Evolutionary conservation across 1,139 yeast species (phyloP), one percentile per base, ranked within the genome.

Genomic region (Geotrichum fermentans): DNA sequence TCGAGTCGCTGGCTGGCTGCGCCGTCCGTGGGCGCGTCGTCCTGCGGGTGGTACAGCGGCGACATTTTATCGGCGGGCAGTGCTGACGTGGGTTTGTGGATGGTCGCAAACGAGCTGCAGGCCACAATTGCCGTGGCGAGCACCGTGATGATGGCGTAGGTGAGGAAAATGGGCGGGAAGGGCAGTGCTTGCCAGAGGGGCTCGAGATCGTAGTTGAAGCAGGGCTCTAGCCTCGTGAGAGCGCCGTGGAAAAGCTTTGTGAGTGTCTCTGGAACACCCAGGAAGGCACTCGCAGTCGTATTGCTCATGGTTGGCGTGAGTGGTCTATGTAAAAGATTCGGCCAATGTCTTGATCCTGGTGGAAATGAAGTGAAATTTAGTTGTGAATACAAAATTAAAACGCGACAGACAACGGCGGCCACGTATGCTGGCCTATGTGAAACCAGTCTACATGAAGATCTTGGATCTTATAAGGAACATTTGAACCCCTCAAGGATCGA

Each of bases 11-110:
- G 46, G 20, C 30, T 50, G 24, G n/a, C 50, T 14, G 11, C 26
- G 30, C 38, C 40, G 21, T 39, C 42, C 2, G 29, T 24, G 13
- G 37, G 37, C 20, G 43, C 32, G 30, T 47, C 63, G 56, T 78
- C 82, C 0, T 73, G 56, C 10, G 74, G 75, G 58, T 79, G 80
- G 61, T 69, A 78, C 21, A 67, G 56, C 1, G 67, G 67, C 43
- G 70, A 70, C 24, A 67, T 65, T 7, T 58, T 55, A 43, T 65
- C 66, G 1, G 82, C 75, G 17, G 66, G 67, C 14, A 60, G 56
- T 1, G 81, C 80, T 49, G 70, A 70, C 8, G 50, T 36, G 0
- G 83, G 83, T 52, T 69, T 68, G 35, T 67, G 62, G 10, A 78
- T 47, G 0, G 80, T 68, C 7, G 74, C 64, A 55, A 60, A 67